Base-by-base conservation (phyloP, 2,329 filamentous ascomycete species). In the Pestalotiopsis sp. region DNA sequence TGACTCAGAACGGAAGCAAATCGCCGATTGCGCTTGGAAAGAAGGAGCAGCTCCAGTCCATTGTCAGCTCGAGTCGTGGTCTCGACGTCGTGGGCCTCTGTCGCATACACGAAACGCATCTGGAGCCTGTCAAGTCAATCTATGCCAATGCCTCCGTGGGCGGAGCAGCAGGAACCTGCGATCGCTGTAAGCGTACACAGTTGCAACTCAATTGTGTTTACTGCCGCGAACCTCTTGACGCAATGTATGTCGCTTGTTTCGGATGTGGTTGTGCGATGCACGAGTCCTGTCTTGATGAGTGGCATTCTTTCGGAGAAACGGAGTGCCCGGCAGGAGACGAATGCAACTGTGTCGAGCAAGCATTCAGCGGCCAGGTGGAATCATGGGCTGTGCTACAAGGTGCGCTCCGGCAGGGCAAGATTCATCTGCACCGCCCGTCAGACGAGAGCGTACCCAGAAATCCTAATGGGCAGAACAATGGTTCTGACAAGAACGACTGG, bases 11-110 rank as follows among this genome's bases (percentile, higher is more conserved):
- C 61, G 79, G 78, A 2, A 79, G 79, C 13, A 82, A 83, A 9
- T 86, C 86, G 1, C 84, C 86, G 7, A 87, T 90, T 5, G 80
- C 85, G n/a, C 83, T 90, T 71, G 86, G 86, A 39, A 88, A 87
- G 74, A 87, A 84, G 73, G 85, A 88, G 52, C 82, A 86, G 63
- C 79, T 87, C 9, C 81, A 85, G 36, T 80, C 83, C 2, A 75
- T 88, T n/a, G 75, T 86, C 27, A 77, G 83, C 9, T 87, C 86
- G 0, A 85, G 83, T 2, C 86, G 86, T 20, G 89, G 89, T 2
- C 83, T 92, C 9, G 89, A 91, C 72, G 85, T 91, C 2, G 88
- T 86, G 0, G 90, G 89, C 49, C 83, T 91, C 64, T 92, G 90
- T 73, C 86, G 86, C 66, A 81, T 87, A 23, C 89, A 91, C 74